These are phyloP conservation scores for Diaporthe citrichinensis DNA, from an alignment of 2,329 filamentous ascomycete species.

Conservation along the genomic window DNA sequence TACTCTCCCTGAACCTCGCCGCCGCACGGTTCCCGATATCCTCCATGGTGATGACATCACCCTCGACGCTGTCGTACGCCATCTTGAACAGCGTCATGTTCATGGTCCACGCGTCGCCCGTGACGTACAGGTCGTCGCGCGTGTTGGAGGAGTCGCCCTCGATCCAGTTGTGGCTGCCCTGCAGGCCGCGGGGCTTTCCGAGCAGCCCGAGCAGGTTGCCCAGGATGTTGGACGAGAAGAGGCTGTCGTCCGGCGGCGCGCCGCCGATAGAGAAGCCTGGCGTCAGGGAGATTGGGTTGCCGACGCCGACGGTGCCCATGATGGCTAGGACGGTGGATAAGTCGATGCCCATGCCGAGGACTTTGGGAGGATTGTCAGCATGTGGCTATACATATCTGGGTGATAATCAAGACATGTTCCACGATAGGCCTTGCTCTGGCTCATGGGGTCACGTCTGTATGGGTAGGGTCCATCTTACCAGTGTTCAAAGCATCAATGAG, in stretches of 20 bases:
- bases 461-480: constrained; percentile 17
- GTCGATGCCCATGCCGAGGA: constrained; percentile 64
- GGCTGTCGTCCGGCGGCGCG: constrained; percentile 16
- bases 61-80: constrained; percentile 57
- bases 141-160: constrained; percentile 68
- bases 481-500: constrained; percentile 47
- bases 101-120: constrained; percentile 64
- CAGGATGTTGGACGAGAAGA: constrained; percentile 56
- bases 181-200: constrained; percentile 61
- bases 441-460: neutral
- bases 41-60: constrained; percentile 56
- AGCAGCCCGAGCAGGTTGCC: constrained; percentile 60
- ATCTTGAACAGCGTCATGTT: constrained; percentile 66
- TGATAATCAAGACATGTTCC: neutral
- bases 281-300: constrained; percentile 63
- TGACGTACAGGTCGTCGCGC: constrained; percentile 66
- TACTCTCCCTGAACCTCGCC: constrained; percentile 61
- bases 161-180: constrained; percentile 68
- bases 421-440: fast-evolving
- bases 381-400: too few species aligned
- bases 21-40: constrained; percentile 59
- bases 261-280: constrained; percentile 61
- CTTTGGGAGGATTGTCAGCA: constrained; percentile 24
- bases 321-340: constrained; percentile 57
- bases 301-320: constrained; percentile 62